Conservation (phyloP, 2,329 filamentous ascomycete genomes). For the Dothistroma septosporum region DNA sequence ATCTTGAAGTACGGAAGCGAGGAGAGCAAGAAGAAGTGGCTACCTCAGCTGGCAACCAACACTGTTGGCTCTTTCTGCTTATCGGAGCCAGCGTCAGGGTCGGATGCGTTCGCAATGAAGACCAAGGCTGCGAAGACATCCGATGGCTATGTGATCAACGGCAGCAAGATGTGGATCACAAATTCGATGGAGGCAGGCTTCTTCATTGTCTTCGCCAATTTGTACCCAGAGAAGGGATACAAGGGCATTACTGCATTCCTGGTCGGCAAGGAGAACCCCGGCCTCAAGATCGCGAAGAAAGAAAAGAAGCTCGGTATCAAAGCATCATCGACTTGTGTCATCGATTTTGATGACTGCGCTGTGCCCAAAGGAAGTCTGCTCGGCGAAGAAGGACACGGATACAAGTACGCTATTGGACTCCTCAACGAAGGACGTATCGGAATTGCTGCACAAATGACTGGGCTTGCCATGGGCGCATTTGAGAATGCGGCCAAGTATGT, state of each 20-base stretch:
- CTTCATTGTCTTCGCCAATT: constrained; percentile 97
- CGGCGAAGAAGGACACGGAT: constrained; percentile 83
- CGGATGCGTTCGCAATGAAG: constrained; percentile 90
- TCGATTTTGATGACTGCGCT: constrained; percentile 95
- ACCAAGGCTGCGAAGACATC: constrained; percentile 83
- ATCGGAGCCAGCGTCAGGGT: constrained; percentile 64
- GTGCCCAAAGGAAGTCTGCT: constrained; percentile 84
- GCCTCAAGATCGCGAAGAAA: constrained; percentile 97
- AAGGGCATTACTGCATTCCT: constrained; percentile 96
- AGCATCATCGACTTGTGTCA: constrained; percentile 91
- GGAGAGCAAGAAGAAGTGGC: constrained; percentile 74
- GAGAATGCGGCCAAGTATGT: constrained; percentile 92
- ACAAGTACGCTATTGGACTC: constrained; percentile 94
- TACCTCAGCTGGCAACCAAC: constrained; percentile 84
- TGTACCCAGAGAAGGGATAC: constrained; percentile 88
- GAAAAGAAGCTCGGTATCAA: constrained; percentile 99
- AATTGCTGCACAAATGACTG: constrained; percentile 98
- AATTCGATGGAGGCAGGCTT: constrained; percentile 90
- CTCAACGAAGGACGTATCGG: constrained; percentile 97
- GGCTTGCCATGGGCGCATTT: constrained; percentile 87
- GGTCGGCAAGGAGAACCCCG: constrained; percentile 81
- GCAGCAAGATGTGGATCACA: constrained; percentile 99
- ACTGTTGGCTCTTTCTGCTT: constrained; percentile 59
- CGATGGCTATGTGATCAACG: constrained; percentile 79
- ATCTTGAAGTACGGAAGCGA: constrained; percentile 79